phyloP scores from a whole-genome alignment of 139 green algal genomes.

The Micractinium sp. region DNA sequence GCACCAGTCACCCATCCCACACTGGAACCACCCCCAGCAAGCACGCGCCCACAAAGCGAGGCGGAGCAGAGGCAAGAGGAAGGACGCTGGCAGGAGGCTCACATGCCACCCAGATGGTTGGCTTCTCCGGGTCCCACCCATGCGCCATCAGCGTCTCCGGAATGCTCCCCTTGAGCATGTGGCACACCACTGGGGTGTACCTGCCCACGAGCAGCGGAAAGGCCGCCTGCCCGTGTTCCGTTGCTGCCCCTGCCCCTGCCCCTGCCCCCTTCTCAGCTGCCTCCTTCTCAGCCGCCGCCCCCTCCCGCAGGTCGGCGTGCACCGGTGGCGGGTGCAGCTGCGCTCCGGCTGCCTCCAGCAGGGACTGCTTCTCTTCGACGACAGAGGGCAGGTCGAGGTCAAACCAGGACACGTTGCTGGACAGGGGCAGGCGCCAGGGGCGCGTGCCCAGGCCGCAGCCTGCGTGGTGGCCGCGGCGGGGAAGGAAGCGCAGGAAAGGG shows the following conservation, averaged over 20 bases:
- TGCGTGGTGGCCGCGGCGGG: background rate
- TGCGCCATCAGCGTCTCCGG: background rate
- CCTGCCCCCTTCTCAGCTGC: too few relatives aligned
- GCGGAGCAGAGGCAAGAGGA: too few relatives aligned
- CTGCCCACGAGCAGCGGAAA: background rate
- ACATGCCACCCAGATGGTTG: constrained; percentile 16
- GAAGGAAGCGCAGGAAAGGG: too few relatives aligned
- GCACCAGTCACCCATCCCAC: background rate
- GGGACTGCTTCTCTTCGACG: background rate
- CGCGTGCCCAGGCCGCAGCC: constrained; percentile 12
- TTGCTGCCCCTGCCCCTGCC: too few relatives aligned
- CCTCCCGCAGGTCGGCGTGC: background rate
- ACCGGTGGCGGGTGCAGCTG: background rate
- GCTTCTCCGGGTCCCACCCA: background rate
- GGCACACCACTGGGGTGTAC: background rate
- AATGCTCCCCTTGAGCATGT: background rate
- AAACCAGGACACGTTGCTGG: background rate
- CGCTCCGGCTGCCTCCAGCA: background rate
- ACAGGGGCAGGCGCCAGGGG: constrained; percentile 11
- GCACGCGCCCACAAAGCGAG: too few relatives aligned
- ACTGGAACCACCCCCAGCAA: background rate
- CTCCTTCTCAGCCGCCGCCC: background rate
- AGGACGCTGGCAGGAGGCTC: background rate
- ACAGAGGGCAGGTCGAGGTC: constrained; percentile 7
- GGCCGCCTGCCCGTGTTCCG: background rate